These are phyloP conservation scores for Knufia fluminis DNA, from an alignment of 2,329 filamentous ascomycete species.

Conservation along the genomic window DNA sequence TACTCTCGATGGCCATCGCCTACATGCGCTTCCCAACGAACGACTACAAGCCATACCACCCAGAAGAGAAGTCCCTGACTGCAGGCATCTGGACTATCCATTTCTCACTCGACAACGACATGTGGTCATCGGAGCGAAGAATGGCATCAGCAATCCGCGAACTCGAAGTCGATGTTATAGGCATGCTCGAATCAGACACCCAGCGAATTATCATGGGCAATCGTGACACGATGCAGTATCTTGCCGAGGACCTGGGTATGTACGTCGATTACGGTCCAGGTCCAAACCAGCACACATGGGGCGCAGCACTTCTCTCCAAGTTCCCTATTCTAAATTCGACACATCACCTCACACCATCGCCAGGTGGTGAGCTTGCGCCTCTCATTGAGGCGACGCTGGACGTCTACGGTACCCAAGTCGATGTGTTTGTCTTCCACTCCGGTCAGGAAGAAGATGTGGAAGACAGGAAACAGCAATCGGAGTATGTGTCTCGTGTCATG, in stretches of 20 bases:
- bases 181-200: constrained; percentile 84
- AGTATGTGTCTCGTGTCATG: constrained; percentile 85
- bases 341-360: constrained; percentile 86
- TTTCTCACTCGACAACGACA: constrained; percentile 94
- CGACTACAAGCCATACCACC: constrained; percentile 83
- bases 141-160: constrained; percentile 88
- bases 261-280: constrained; percentile 96
- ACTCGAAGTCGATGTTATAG: constrained; percentile 92
- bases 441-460: constrained; percentile 95
- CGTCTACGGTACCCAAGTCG: constrained; percentile 78
- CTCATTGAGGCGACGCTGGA: constrained; percentile 95
- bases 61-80: constrained; percentile 76
- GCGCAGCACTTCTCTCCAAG: constrained; percentile 82
- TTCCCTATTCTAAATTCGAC: constrained; percentile 97
- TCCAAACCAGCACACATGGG: constrained; percentile 99
- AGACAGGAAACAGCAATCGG: constrained; percentile 74
- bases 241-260: constrained; percentile 96
- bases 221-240: constrained; percentile 86
- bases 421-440: constrained; percentile 97
- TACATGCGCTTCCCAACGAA: constrained; percentile 89
- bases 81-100: constrained; percentile 98
- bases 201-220: constrained; percentile 99
- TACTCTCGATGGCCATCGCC: constrained; percentile 69
- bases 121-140: constrained; percentile 94
- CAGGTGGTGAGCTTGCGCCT: constrained; percentile 87